phyloP scores from a whole-genome alignment of 2,329 filamentous ascomycete species.

The Cladosporium sphaerospermum region DNA sequence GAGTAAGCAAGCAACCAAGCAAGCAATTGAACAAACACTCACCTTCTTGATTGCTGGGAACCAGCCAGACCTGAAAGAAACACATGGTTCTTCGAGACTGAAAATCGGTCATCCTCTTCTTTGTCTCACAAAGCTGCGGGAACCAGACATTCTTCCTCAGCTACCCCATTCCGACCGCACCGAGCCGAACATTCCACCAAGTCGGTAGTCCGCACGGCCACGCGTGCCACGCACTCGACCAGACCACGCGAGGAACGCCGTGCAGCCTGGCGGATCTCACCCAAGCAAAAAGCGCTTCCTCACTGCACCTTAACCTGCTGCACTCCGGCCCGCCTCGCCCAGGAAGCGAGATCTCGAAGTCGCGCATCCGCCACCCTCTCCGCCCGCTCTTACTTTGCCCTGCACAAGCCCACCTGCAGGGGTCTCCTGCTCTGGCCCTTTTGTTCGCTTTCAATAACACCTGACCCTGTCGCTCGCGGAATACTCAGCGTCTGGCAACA shows the following conservation, averaged over 20 bases:
- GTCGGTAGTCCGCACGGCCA: background rate
- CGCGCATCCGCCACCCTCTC: background rate
- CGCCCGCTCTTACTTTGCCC: background rate
- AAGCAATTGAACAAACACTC: too few species aligned
- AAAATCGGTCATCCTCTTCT: too few species aligned
- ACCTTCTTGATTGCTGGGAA: too few species aligned
- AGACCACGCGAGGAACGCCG: background rate
- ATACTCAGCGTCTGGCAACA: too few species aligned
- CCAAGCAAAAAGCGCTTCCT: background rate
- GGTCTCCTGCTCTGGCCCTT: background rate
- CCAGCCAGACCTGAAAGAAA: too few species aligned
- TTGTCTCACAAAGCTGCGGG: background rate
- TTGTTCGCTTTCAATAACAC: background rate
- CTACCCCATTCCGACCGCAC: background rate
- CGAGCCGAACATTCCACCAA: too few species aligned
- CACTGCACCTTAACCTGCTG: background rate
- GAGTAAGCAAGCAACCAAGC: too few species aligned
- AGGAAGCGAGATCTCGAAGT: constrained; percentile 6
- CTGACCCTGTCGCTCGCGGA: too few species aligned
- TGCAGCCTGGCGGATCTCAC: too few species aligned
- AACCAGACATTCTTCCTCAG: background rate
- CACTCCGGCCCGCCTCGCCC: constrained; percentile 9
- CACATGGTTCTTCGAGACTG: too few species aligned
- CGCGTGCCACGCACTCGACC: background rate
- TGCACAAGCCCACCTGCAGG: constrained; percentile 4